phyloP scores from a whole-genome alignment of 495 filamentous ascomycete genomes.

The Penicillium samsonianum region DNA sequence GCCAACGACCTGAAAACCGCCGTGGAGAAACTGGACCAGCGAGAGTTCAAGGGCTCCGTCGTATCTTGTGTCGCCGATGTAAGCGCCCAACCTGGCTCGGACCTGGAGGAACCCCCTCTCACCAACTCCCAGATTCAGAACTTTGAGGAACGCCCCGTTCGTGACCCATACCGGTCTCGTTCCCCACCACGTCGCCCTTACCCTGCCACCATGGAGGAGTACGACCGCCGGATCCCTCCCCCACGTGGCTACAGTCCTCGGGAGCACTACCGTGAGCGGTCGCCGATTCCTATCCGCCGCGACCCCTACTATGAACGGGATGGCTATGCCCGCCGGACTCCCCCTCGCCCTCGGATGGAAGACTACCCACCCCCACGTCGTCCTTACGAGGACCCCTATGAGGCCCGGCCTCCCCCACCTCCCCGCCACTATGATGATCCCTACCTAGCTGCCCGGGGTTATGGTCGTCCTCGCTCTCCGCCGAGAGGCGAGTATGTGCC shows the following conservation, averaged over 20 bases:
- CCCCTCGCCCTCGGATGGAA: slow-evolving; percentile 73
- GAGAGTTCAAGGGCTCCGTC: slow-evolving; percentile 83
- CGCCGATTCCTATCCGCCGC: slow-evolving; percentile 68
- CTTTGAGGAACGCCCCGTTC: slow-evolving; percentile 65
- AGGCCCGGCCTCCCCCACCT: slow-evolving; percentile 44
- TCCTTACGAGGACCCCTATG: slow-evolving; percentile 56
- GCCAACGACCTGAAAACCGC: slow-evolving; percentile 84
- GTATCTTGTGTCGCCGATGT: slow-evolving; percentile 88
- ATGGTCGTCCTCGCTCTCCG: slow-evolving; percentile 47
- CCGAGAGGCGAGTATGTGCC: slow-evolving; percentile 44
- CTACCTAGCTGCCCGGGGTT: slow-evolving; percentile 45
- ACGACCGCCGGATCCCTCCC: slow-evolving; percentile 72
- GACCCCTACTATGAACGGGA: slow-evolving; percentile 80
- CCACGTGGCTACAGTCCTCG: slow-evolving; percentile 81
- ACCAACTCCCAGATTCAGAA: slow-evolving; percentile 55
- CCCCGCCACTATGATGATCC: slow-evolving; percentile 51
- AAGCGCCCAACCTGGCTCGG: slow-evolving; percentile 39
- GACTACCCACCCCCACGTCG: slow-evolving; percentile 66
- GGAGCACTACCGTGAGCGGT: slow-evolving; percentile 84
- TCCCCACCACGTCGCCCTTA: slow-evolving; percentile 69
- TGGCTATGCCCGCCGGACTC: slow-evolving; percentile 65
- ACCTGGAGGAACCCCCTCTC: slow-evolving; percentile 27
- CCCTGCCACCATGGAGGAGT: slow-evolving; percentile 63
- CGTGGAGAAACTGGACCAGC: slow-evolving; percentile 87
- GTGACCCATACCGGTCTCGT: slow-evolving; percentile 73